Evolutionary conservation across 2,329 filamentous ascomycete genomes (phyloP).

Genomic region (Colletotrichum gigasporum): DNA sequence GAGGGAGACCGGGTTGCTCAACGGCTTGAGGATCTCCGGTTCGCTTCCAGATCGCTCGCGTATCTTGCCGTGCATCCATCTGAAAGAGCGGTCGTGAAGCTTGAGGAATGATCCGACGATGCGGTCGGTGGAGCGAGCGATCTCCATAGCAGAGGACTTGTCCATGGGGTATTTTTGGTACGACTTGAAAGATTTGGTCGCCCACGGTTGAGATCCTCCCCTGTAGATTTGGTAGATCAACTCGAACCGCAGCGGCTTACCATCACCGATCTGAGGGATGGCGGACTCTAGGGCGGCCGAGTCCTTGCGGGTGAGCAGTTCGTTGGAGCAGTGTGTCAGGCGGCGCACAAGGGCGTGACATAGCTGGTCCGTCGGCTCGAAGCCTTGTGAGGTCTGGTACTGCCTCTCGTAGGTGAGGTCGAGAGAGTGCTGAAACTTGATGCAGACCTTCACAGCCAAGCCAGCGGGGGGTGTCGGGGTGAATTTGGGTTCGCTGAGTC

Average conservation of each 20-base stretch:
- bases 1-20: conserved; percentile 54
- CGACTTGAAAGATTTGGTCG: conserved; percentile 56
- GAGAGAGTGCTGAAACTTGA: conserved; percentile 56
- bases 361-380: conserved; percentile 55
- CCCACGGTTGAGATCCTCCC: conserved; percentile 48
- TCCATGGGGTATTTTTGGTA: conserved; percentile 59
- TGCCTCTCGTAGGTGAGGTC: conserved; percentile 53
- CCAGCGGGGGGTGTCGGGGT: conserved; percentile 2
- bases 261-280: conserved; percentile 36
- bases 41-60: conserved; percentile 47
- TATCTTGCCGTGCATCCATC: conserved; percentile 55
- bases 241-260: conserved; percentile 59
- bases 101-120: conserved; percentile 61
- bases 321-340: conserved; percentile 60
- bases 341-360: conserved; percentile 59
- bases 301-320: conserved; percentile 64
- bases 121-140: conserved; percentile 58
- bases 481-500: conserved; percentile 16
- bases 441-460: conserved; percentile 53
- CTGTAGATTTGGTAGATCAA: conserved; percentile 57
- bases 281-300: conserved; percentile 53
- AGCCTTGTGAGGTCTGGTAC: conserved; percentile 56
- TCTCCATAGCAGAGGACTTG: conserved; percentile 53
- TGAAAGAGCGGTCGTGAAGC: conserved; percentile 59
- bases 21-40: conserved; percentile 51